These are phyloP conservation scores for Alternaria incomplexa DNA, from an alignment of 2,329 filamentous ascomycete species.

Conservation along the genomic window DNA sequence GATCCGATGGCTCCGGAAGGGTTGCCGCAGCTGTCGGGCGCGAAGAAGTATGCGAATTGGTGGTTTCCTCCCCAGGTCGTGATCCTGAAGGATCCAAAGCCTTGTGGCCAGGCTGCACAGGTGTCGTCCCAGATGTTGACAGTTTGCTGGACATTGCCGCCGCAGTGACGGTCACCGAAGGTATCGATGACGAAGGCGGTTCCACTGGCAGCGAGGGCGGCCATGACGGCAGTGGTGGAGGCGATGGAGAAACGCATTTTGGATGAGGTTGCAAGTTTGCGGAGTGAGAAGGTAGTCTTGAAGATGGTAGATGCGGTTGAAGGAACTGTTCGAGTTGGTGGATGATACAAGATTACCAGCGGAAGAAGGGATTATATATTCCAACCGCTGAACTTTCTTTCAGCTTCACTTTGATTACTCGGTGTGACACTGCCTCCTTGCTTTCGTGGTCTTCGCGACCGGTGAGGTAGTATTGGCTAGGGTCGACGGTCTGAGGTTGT, in stretches of 20 bases:
- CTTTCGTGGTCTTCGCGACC: neutral
- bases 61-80: neutral
- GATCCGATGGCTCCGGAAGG: neutral
- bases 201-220: neutral
- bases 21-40: constrained; percentile 1
- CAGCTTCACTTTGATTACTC: neutral
- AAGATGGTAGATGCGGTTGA: neutral
- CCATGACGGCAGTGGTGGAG: neutral
- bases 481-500: neutral
- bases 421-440: neutral
- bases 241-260: constrained; percentile 1
- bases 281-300: neutral
- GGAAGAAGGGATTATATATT: neutral
- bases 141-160: neutral
- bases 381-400: neutral
- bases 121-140: constrained; percentile 9
- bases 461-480: neutral
- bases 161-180: neutral
- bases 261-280: neutral
- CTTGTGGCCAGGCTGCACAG: neutral
- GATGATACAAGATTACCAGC: neutral
- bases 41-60: constrained; percentile 4
- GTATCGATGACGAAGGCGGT: constrained; percentile 3
- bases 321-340: neutral
- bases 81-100: constrained; percentile 4